Evolutionary conservation across 2,329 filamentous ascomycete species (phyloP).

Genomic region (Claviceps africana): DNA sequence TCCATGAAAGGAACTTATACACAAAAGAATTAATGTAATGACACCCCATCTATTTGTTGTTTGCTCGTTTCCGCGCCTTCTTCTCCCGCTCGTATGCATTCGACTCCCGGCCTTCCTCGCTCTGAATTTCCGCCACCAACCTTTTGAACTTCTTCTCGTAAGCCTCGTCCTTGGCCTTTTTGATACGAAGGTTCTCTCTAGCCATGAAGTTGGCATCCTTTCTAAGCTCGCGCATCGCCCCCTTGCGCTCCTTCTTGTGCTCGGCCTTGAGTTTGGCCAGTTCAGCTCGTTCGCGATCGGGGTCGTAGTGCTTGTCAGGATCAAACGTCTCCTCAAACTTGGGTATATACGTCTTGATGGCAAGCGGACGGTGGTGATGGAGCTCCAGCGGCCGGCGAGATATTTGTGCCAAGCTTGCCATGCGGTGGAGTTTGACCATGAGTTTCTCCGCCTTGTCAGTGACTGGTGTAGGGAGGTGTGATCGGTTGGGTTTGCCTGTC

Average conservation of each 20-base stretch:
- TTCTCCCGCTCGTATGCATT: constrained; percentile 87
- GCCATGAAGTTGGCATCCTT: constrained; percentile 94
- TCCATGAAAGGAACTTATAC: neutral
- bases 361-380: constrained; percentile 75
- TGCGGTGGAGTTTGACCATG: constrained; percentile 32
- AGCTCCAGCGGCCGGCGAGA: constrained; percentile 68
- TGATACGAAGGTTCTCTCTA: constrained; percentile 74
- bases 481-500: constrained; percentile 33
- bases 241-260: constrained; percentile 91
- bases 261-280: constrained; percentile 72
- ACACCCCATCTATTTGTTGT: constrained; percentile 24
- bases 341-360: constrained; percentile 77
- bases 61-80: constrained; percentile 54
- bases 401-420: constrained; percentile 47
- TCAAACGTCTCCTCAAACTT: constrained; percentile 96
- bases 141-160: constrained; percentile 96
- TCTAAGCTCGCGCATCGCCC: constrained; percentile 80
- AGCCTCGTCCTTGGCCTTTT: constrained; percentile 82
- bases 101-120: constrained; percentile 72
- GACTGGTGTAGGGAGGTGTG: constrained; percentile 34
- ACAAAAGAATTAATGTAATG: neutral
- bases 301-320: constrained; percentile 93
- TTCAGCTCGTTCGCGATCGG: constrained; percentile 78
- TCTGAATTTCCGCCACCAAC: constrained; percentile 88
- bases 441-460: constrained; percentile 27